Evolutionary conservation across 352 stramenopile species (phyloP).

Genomic region (Phytophthora nicotianae): DNA sequence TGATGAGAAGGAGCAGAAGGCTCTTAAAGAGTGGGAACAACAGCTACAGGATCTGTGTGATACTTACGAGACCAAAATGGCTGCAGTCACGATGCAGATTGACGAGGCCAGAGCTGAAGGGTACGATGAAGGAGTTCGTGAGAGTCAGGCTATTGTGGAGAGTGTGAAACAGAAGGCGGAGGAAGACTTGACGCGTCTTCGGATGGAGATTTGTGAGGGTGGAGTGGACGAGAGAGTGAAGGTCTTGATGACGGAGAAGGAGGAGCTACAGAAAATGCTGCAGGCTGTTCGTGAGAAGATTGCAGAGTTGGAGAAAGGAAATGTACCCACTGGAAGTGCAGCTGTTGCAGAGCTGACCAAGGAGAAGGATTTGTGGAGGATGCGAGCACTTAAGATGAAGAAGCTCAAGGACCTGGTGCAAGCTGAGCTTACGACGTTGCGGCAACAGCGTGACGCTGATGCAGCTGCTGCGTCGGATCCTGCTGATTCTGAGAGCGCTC

Average conservation of each 20-base stretch:
- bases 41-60: constrained; percentile 73
- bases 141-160: constrained; percentile 75
- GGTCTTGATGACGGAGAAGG: constrained; percentile 35
- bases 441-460: constrained; percentile 35
- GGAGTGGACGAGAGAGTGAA: constrained; percentile 11
- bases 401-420: constrained; percentile 80
- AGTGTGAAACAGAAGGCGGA: constrained; percentile 60
- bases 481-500: background rate
- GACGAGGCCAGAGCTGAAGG: constrained; percentile 68
- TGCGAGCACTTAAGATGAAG: constrained; percentile 86
- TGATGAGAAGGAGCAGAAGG: constrained; percentile 51
- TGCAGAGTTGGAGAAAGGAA: constrained; percentile 31
- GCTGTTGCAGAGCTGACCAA: constrained; percentile 35
- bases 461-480: constrained; percentile 5
- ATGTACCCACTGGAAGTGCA: background rate
- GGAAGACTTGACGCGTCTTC: constrained; percentile 40
- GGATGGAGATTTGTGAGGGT: constrained; percentile 27
- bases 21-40: constrained; percentile 55
- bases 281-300: constrained; percentile 24
- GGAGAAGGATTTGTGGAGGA: constrained; percentile 82
- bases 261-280: constrained; percentile 32
- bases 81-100: constrained; percentile 72
- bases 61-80: constrained; percentile 77
- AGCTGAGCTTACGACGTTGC: constrained; percentile 51
- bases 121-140: constrained; percentile 77